Base-by-base conservation (phyloP, 345 rosid genomes). In the Anastatica hierochuntica region DNA sequence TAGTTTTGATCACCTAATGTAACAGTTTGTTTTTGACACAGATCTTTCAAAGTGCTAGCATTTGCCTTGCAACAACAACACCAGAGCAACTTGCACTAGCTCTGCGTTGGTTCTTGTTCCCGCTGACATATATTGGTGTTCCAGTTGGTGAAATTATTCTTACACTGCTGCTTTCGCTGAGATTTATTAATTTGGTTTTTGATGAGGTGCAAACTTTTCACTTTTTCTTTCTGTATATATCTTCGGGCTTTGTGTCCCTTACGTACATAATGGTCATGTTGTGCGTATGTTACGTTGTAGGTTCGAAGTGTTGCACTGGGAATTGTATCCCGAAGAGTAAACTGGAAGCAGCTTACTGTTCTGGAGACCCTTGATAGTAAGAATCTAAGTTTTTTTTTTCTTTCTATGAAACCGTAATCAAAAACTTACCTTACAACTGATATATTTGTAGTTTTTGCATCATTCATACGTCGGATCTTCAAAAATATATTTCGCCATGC, bases 81-180 rank as follows among this genome's bases (percentile, higher is more conserved):
- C 98, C 98, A 0, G 96, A 90, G 75, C 92, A 90, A 64, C 82
- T 90, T 54, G 95, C 96, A 1, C 78, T 76, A 65, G 82, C 92
- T 62, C 69, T 90, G 63, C 75, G 79, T 60, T 87, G 98, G 97
- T 86, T 77, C 70, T 72, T 87, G 82, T 74, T 75, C 51, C 96
- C 96, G 26, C 60, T 90, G 66, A 82, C 67, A 27, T 63, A 56
- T 58, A 57, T 87, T 13, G 87, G 96, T 61, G 95, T 81, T 45
- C 96, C 96, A 5, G 96, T 90, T 21, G 71, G 86, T 75, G 98
- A 90, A 73, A 82, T 87, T 20, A 70, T 74, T 45, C 96, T 90
- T 44, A 87, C 95, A 8, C 92, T 84, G 48, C 63, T 90, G 59
- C 94, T 90, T 36, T 90, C 97, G 14, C 65, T 90, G 73, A 79